These are phyloP conservation scores for Entophlyctis luteolus DNA, from an alignment of 192 early-diverging fungal genomes.

Conservation along the genomic window DNA sequence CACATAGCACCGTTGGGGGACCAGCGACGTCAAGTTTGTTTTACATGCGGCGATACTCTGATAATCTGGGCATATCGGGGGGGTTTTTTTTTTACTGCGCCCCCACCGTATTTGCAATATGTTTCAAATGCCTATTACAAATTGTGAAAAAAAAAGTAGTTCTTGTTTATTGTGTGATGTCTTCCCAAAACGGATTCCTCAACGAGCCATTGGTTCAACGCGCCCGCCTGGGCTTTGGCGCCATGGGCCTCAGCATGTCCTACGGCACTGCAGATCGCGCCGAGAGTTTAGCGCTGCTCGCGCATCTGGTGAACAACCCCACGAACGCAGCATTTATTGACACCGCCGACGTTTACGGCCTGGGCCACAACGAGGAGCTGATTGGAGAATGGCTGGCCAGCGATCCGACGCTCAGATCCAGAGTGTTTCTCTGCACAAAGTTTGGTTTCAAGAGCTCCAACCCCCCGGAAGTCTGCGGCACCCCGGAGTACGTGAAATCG, in stretches of 20 bases:
- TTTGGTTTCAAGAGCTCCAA: constrained; percentile 37
- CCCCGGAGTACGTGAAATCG: constrained; percentile 45
- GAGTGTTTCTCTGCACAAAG: constrained; percentile 58
- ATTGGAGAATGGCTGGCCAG: constrained; percentile 10
- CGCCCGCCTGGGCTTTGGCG: constrained; percentile 11
- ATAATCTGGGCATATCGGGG: too few species aligned
- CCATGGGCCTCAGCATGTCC: constrained; percentile 11
- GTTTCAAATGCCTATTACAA: too few species aligned
- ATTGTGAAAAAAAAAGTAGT: too few species aligned
- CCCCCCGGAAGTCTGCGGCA: constrained; percentile 32
- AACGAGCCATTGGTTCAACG: constrained; percentile 12
- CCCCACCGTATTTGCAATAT: too few species aligned
- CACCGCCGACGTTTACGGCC: constrained; percentile 20
- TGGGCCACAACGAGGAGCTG: constrained; percentile 23
- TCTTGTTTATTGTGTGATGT: too few species aligned
- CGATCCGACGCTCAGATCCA: constrained; percentile 5
- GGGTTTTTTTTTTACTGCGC: too few species aligned
- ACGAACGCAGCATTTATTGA: constrained; percentile 7
- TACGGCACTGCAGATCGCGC: neutral
- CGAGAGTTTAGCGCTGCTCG: constrained; percentile 5
- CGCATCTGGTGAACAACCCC: neutral
- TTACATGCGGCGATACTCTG: too few species aligned
- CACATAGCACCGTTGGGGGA: too few species aligned
- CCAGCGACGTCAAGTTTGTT: too few species aligned
- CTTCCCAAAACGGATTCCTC: too few species aligned